Evolutionary conservation across 805 yeast genomes (phyloP), one percentile per base, ranked within the genome.

Genomic region (Candida hungchunana): DNA sequence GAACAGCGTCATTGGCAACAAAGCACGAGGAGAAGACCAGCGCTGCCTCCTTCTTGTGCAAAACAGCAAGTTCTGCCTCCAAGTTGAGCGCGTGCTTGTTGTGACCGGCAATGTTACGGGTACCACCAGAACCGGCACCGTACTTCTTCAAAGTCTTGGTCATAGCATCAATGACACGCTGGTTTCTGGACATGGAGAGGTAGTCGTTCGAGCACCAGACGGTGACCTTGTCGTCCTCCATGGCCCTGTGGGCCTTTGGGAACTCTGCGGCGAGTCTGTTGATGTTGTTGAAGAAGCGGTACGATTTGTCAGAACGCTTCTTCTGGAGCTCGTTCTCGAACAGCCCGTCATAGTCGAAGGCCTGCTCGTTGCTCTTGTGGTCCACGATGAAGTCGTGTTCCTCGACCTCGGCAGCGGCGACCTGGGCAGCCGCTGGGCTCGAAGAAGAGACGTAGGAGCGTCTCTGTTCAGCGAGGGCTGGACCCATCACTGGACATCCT

Each of bases 141-240:
- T 93, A 93, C 66, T 75, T 78, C 51, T 82, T 83, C 60, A 93
- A 71, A 13, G 95, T 79, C 32, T 68, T 59, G 50, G 82, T 81
- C 90, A 90, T 93, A 37, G 77, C 78, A 13, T 74, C 64, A 41
- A 87, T 65, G 29, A 90, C 90, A 44, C 71, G 66, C 44, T 72
- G 73, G 59, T 90, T 84, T 54, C 77, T 79, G 34, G 96, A 90
- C 93, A 93, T 85, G 10, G 97, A 97, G 43, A 93, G 71, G 60
- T 93, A 93, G 63, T 93, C 99, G 61, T 93, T 93, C 27, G 98
- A 89, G 58, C 99, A 93, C 99, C 99, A 93, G 40, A 93, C 98
- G 34, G 95, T 88, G 40, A 93, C 98, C 57, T 84, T 84, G 53
- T 87, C 95, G 12, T 67, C 67, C 55, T 81, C 86, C 24, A 56